Evolutionary conservation across 331 rosid species (phyloP).

Genomic region (Quercus tomentella): DNA sequence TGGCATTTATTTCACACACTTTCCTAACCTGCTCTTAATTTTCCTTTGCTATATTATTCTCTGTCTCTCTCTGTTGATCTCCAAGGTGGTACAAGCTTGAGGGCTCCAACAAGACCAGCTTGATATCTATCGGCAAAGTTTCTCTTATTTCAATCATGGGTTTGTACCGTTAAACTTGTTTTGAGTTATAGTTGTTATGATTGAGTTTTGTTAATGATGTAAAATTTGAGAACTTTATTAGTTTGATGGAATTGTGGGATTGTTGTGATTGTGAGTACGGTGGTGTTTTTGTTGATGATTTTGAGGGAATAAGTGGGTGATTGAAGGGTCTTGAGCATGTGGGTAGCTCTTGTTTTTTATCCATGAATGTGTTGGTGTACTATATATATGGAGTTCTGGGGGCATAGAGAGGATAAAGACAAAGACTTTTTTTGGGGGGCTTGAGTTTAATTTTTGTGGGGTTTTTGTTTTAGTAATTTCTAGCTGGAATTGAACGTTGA

Average conservation of each 20-base stretch:
- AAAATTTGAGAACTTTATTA: slow-evolving; percentile 5
- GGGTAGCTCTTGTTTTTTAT: slow-evolving; percentile 34
- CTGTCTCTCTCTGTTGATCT: slow-evolving; percentile 25
- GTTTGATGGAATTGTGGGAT: slow-evolving; percentile 21
- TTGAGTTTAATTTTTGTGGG: background rate
- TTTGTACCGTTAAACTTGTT: background rate
- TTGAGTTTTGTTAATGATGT: background rate
- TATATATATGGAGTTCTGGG: slow-evolving; percentile 22
- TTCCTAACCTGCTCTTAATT: slow-evolving; percentile 55
- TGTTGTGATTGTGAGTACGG: background rate
- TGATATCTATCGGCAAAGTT: slow-evolving; percentile 2
- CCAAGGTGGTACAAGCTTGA: background rate
- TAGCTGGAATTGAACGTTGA: slow-evolving; percentile 17
- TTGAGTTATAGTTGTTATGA: background rate
- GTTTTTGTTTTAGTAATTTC: slow-evolving; percentile 5
- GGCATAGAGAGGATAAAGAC: slow-evolving; percentile 11
- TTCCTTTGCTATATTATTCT: slow-evolving; percentile 22
- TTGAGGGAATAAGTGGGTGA: background rate
- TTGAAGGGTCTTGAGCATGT: slow-evolving; percentile 26
- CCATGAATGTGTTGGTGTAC: slow-evolving; percentile 18
- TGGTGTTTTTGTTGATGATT: background rate
- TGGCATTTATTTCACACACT: slow-evolving; percentile 39
- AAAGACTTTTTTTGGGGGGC: background rate
- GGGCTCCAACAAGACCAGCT: background rate
- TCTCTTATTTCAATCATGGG: slow-evolving; percentile 2